Percentiles rank a stretch among this genome's conserved stretches.
phyloP scores from a whole-genome alignment of 148 eudicot genomes.

The Agrostemma githago region DNA sequence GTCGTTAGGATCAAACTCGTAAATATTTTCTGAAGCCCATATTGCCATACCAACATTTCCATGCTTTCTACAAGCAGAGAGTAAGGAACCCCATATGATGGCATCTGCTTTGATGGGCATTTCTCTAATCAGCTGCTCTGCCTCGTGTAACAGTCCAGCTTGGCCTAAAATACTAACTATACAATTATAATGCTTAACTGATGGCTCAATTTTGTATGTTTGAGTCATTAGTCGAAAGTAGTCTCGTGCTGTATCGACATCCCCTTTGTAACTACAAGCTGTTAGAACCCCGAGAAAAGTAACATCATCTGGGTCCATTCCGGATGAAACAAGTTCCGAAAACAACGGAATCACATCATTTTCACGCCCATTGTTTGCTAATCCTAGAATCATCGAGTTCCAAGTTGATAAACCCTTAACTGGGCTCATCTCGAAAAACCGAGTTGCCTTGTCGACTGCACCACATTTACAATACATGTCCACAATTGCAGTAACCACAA shows the following conservation, averaged over 20 bases:
- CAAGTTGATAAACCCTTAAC: constrained; percentile 41
- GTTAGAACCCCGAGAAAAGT: constrained; percentile 50
- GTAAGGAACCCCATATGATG: constrained; percentile 46
- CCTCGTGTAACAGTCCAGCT: constrained; percentile 44
- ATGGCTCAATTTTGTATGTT: constrained; percentile 38
- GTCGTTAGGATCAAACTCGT: constrained; percentile 32
- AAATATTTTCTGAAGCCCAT: constrained; percentile 30
- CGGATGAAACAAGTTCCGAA: constrained; percentile 32
- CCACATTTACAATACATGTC: constrained; percentile 66
- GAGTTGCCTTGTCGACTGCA: constrained; percentile 32
- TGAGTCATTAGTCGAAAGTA: constrained; percentile 36
- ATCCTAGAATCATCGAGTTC: constrained; percentile 57
- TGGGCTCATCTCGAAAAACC: constrained; percentile 30
- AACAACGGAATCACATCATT: constrained; percentile 37
- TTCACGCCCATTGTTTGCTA: constrained; percentile 52
- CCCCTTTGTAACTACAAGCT: constrained; percentile 43
- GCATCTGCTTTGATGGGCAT: constrained; percentile 45
- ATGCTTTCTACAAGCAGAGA: constrained; percentile 49
- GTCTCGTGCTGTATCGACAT: constrained; percentile 38
- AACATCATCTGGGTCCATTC: constrained; percentile 40
- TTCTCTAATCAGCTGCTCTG: constrained; percentile 29
- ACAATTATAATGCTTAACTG: constrained; percentile 51
- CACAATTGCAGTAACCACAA: constrained; percentile 41
- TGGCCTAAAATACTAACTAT: constrained; percentile 44
- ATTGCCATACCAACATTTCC: constrained; percentile 39